These are phyloP conservation scores for Rosa rugosa DNA, from an alignment of 306 rosid species.

Conservation along the genomic window DNA sequence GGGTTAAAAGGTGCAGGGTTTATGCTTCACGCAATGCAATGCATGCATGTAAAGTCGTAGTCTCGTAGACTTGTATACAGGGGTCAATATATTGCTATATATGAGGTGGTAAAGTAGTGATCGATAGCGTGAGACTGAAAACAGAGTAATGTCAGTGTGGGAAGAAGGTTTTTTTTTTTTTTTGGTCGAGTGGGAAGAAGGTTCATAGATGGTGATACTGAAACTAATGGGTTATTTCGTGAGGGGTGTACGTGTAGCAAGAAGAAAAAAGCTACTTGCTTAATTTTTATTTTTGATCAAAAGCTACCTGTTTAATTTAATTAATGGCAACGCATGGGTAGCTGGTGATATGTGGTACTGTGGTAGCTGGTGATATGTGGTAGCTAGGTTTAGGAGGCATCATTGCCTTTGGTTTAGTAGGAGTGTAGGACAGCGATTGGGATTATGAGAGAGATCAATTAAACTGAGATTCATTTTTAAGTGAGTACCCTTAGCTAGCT, in stretches of 20 bases:
- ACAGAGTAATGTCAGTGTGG: neutral
- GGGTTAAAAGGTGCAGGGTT: neutral
- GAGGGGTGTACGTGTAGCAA: neutral
- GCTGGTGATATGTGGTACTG: neutral
- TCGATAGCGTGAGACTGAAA: neutral
- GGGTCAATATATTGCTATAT: neutral
- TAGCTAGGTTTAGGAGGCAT: neutral
- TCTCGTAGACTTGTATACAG: neutral
- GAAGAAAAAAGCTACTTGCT: neutral
- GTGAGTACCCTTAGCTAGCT: neutral
- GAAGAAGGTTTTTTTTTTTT: neutral
- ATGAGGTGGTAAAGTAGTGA: neutral
- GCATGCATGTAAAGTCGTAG: neutral
- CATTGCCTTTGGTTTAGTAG: neutral
- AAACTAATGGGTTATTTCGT: neutral
- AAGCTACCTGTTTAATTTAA: neutral
- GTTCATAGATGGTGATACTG: neutral
- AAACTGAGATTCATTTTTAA: neutral
- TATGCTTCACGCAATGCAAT: slow-evolving; percentile 2
- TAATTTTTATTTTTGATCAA: neutral
- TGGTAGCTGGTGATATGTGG: neutral
- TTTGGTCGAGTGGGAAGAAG: neutral
- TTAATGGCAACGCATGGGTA: neutral
- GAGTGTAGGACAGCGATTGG: neutral
- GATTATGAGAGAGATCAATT: neutral